Conservation (phyloP, 2,329 filamentous ascomycete genomes). For the Sporothrix luriei region DNA sequence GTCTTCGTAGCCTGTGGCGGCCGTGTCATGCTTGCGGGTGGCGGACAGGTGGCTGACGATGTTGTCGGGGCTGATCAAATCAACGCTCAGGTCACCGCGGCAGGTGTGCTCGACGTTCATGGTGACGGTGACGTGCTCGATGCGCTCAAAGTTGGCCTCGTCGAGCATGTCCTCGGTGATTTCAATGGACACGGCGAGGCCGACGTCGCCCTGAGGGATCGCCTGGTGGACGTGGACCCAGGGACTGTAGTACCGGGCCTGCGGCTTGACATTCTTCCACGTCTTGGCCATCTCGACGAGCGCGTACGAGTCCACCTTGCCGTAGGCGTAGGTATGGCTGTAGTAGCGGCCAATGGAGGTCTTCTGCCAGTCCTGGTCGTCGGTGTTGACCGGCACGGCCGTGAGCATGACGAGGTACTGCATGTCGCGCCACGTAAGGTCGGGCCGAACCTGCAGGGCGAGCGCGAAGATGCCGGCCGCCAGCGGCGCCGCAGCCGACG, state of each 20-base stretch:
- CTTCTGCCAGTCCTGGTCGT: conserved; percentile 75
- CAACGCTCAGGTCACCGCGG: conserved; percentile 89
- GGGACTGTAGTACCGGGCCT: conserved; percentile 91
- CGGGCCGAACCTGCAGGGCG: conserved; percentile 79
- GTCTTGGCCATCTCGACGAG: conserved; percentile 83
- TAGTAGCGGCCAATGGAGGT: conserved; percentile 82
- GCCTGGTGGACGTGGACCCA: conserved; percentile 87
- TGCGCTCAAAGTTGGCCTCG: conserved; percentile 76
- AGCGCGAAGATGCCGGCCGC: conserved; percentile 91
- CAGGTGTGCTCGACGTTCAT: conserved; percentile 92
- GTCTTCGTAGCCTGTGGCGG: conserved; percentile 73
- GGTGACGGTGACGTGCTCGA: conserved; percentile 95
- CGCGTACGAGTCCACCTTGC: conserved; percentile 86
- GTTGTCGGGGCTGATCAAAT: conserved; percentile 80
- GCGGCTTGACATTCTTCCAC: conserved; percentile 88
- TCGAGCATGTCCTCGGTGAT: conserved; percentile 80
- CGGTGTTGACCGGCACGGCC: conserved; percentile 75
- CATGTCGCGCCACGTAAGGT: conserved; percentile 89
- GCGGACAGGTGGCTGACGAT: conserved; percentile 82
- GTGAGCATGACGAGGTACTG: conserved; percentile 88
- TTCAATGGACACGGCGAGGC: conserved; percentile 77
- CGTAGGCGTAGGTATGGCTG: conserved; percentile 94
- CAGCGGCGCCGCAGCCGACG: conserved; percentile 90
- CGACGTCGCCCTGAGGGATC: conserved; percentile 82
- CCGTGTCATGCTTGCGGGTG: conserved; percentile 69